Percentiles rank a stretch among this genome's conserved stretches.
Evolutionary conservation across 768 basidiomycete genomes (phyloP).

Genomic region (Strobilomyces confusus): DNA sequence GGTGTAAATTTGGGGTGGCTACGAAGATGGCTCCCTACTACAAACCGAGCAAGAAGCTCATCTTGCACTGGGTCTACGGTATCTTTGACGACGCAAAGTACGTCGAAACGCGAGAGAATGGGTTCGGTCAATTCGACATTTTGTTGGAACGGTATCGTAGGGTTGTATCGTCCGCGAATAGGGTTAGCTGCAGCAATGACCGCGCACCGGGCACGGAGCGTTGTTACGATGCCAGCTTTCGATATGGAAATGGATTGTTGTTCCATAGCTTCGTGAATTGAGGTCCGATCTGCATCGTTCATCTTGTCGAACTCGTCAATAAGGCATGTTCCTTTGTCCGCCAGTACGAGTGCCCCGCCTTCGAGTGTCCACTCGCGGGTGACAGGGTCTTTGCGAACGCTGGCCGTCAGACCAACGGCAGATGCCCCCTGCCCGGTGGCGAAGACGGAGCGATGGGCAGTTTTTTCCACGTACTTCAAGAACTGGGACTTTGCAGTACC

Average conservation of each 20-base stretch:
- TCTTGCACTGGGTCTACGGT: conserved; percentile 96
- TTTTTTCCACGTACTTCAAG: conserved; percentile 98
- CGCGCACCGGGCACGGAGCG: conserved; percentile 94
- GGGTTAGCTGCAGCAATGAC: conserved; percentile 99
- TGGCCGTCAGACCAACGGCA: conserved; percentile 97
- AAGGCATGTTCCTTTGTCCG: conserved; percentile 95
- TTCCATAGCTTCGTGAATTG: conserved; percentile 99
- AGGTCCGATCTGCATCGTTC: conserved; percentile 97
- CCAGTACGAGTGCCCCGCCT: conserved; percentile 96
- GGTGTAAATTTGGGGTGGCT: conserved; percentile 92
- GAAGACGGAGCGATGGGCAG: conserved; percentile 95
- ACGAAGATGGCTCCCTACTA: conserved; percentile 94
- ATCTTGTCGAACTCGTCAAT: conserved; percentile 99
- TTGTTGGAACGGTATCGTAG: conserved; percentile 96
- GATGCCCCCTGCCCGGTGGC: conserved; percentile 98
- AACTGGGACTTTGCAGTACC: conserved; percentile 99
- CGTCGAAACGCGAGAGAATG: conserved; percentile 96
- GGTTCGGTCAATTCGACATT: conserved; percentile 99
- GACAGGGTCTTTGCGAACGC: conserved; percentile 97
- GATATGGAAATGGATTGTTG: conserved; percentile 99
- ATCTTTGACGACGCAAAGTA: conserved; percentile 97
- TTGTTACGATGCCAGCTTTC: conserved; percentile 98
- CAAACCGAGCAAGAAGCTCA: conserved; percentile 93
- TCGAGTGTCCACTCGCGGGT: conserved; percentile 99
- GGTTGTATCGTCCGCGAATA: conserved; percentile 94